Base-by-base conservation (phyloP, 305 asterid genomes). In the Salvia sclarea region DNA sequence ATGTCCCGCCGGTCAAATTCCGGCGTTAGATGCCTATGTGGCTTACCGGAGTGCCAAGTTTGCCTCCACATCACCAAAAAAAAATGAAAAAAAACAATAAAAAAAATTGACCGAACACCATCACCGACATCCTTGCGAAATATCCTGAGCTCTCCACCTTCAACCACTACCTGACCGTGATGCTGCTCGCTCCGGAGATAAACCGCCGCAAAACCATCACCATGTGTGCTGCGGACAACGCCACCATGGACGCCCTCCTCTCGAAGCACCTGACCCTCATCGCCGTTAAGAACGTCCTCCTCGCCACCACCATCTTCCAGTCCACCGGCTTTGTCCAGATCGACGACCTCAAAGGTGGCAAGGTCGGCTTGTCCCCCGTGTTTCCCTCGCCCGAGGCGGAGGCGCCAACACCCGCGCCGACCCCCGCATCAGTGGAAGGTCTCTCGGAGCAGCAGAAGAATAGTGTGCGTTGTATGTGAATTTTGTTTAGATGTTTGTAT, bases 281-380 rank as follows among this genome's bases (percentile, higher is more conserved):
- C 69, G 71, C 84, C 24, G 61, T 91, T 1, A 80, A 76, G 10
- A 86, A 89, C 47, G 88, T 94, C 7, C 88, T 94, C 1, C 74
- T 81, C 43, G 85, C 90, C 50, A 88, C 99, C 50, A 91, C 99
- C 10, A 66, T 88, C 80, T 91, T 53, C 77, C 99, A 91, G 60
- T 89, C 98, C 62, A 84, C 98, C 79, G 99, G 97, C 1, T 83
- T 94, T 69, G 92, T 91, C 58, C 85, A 85, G 31, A 89, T 91
- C 56, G 87, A 96, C 0, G 85, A 84, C 64, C 75, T 84, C 25
- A 79, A 75, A 30, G 96, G 93, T 6, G 98, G 99, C 0, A 87
- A 82, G 33, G 98, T 94, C 22, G 90, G 85, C 0, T 80, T 94
- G 79, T 71, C 88, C 8, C 83, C 96, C 20, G 38, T 89, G 17